Percentiles rank a stretch among this genome's conserved stretches.
phyloP scores from a whole-genome alignment of 129 eudicot species.

The Lonicera japonica region DNA sequence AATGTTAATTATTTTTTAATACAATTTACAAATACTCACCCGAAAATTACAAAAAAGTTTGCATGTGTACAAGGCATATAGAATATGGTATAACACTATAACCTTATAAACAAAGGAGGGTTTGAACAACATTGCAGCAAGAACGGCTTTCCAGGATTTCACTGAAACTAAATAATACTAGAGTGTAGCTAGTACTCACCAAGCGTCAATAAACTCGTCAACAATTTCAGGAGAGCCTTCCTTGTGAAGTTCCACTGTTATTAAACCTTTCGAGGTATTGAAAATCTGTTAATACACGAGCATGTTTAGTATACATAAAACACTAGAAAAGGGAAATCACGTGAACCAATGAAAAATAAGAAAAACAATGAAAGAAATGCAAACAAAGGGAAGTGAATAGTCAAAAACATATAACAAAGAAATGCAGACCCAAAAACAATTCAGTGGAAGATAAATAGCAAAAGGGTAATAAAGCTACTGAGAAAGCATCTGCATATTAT shows the following conservation, averaged over 20 bases:
- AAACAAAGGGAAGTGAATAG: background rate
- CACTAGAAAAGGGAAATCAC: background rate
- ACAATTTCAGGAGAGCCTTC: slow-evolving; percentile 90
- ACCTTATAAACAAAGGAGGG: background rate
- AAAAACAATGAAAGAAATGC: background rate
- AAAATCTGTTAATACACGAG: slow-evolving; percentile 43
- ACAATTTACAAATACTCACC: too few relatives aligned
- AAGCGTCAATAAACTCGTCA: slow-evolving; percentile 62
- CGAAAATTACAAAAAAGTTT: too few relatives aligned
- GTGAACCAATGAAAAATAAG: background rate
- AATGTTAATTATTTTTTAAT: too few relatives aligned
- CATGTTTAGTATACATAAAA: slow-evolving; percentile 11
- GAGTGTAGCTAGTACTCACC: slow-evolving; percentile 44
- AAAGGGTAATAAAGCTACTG: too few relatives aligned
- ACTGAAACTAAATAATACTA: slow-evolving; percentile 5
- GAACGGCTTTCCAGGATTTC: background rate
- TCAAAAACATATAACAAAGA: background rate
- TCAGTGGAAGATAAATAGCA: too few relatives aligned
- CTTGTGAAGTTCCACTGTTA: slow-evolving; percentile 85
- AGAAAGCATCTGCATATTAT: too few relatives aligned
- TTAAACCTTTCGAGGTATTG: slow-evolving; percentile 76
- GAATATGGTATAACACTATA: too few relatives aligned
- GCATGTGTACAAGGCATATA: too few relatives aligned
- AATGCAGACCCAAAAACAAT: background rate
- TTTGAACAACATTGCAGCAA: background rate